phyloP scores from a whole-genome alignment of 306 rosid species.

The Cucumis hystrix region DNA sequence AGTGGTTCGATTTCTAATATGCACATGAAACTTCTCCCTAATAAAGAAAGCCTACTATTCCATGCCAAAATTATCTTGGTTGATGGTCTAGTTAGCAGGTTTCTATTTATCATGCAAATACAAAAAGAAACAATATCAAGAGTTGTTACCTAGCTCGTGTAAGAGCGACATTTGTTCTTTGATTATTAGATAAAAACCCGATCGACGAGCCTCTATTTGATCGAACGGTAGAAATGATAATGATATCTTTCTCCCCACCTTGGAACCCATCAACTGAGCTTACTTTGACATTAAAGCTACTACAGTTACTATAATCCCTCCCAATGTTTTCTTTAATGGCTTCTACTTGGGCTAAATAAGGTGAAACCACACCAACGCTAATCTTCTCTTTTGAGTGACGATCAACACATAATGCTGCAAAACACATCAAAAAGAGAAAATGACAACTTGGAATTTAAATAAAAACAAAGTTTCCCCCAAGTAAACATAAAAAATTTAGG shows the following conservation, averaged over 20 bases:
- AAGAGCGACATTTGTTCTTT: slow-evolving; percentile 51
- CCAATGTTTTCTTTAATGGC: slow-evolving; percentile 40
- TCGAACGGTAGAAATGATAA: slow-evolving; percentile 57
- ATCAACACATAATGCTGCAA: slow-evolving; percentile 29
- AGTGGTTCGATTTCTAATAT: too few relatives aligned
- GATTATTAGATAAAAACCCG: slow-evolving; percentile 17
- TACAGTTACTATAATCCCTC: slow-evolving; percentile 10
- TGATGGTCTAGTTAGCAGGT: neutral
- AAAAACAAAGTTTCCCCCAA: too few relatives aligned
- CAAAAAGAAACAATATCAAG: neutral
- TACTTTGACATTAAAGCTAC: slow-evolving; percentile 47
- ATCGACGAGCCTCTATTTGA: slow-evolving; percentile 26
- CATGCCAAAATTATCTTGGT: too few relatives aligned
- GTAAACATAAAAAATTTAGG: too few relatives aligned
- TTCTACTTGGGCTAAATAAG: slow-evolving; percentile 64
- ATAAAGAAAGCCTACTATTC: too few relatives aligned
- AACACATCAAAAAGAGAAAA: slow-evolving; percentile 16
- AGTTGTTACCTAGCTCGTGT: slow-evolving; percentile 20
- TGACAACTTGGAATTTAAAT: too few relatives aligned
- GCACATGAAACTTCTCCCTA: too few relatives aligned
- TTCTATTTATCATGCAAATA: neutral
- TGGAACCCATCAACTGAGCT: slow-evolving; percentile 68
- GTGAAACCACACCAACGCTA: slow-evolving; percentile 55
- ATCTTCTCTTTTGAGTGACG: slow-evolving; percentile 16
- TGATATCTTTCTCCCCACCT: slow-evolving; percentile 67